Evolutionary conservation across 192 early-diverging fungal species (phyloP).

Genomic region (Coemansia umbellata): DNA sequence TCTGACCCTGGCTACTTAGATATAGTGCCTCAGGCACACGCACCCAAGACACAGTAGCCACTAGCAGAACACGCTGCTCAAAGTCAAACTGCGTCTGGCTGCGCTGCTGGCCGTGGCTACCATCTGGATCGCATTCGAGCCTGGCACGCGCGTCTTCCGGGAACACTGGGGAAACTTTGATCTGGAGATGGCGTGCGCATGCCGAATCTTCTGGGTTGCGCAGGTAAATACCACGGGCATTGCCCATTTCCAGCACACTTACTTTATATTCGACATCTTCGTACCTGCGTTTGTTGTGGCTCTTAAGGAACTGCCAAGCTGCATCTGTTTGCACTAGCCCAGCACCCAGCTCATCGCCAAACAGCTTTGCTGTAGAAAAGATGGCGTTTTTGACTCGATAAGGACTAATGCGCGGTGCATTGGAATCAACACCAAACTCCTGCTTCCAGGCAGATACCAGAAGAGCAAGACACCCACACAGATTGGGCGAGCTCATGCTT

Average conservation of each 20-base stretch:
- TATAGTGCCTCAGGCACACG: conserved; percentile 68
- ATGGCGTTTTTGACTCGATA: conserved; percentile 82
- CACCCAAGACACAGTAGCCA: conserved; percentile 74
- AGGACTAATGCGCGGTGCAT: conserved; percentile 65
- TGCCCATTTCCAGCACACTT: conserved; percentile 2
- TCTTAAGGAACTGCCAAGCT: conserved; percentile 77
- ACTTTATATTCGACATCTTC: conserved; percentile 71
- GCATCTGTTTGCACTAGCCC: conserved; percentile 86
- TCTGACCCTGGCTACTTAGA: conserved; percentile 59
- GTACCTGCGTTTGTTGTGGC: conserved; percentile 51
- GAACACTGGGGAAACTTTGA: conserved; percentile 34
- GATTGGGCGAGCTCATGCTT: conserved; percentile 90
- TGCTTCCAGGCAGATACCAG: conserved; percentile 83
- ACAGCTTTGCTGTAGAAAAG: conserved; percentile 65
- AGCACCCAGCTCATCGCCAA: conserved; percentile 72
- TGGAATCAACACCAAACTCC: conserved; percentile 20
- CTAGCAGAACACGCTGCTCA: conserved; percentile 73
- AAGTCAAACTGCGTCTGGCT: conserved; percentile 65
- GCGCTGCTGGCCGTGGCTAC: conserved; percentile 52
- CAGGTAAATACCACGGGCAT: conserved; percentile 75
- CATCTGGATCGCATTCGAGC: conserved; percentile 63
- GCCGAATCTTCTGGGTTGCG: conserved; percentile 71
- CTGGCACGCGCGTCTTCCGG: conserved; percentile 49
- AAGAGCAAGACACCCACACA: conserved; percentile 80
- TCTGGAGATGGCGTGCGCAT: conserved; percentile 54